Evolutionary conservation across 306 rosid genomes (phyloP).

Genomic region (Vicia faba): DNA sequence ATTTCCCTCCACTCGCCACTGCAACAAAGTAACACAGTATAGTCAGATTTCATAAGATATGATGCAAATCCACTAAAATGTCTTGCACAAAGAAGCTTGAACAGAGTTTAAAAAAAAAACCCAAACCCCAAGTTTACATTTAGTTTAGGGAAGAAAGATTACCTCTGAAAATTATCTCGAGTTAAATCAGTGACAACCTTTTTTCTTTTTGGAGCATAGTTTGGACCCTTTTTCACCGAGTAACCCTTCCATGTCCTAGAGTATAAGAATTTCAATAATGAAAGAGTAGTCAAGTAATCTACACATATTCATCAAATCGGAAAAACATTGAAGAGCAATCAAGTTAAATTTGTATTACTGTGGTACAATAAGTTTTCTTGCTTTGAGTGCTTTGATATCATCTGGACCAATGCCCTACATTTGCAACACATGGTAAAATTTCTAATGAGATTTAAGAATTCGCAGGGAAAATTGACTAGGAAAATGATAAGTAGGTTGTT

Average conservation of each 20-base stretch:
- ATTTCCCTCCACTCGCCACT: conserved; percentile 85
- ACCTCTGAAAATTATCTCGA: conserved; percentile 22
- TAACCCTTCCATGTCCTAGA: conserved; percentile 29
- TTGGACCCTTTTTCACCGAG: conserved; percentile 29
- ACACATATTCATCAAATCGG: not conserved
- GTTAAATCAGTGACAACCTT: conserved; percentile 33
- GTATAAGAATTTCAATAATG: not conserved
- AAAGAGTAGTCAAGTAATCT: not conserved
- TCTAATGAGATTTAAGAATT: conserved; percentile 3
- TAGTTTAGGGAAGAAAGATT: not conserved
- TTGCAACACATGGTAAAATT: not conserved
- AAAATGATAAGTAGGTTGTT: not conserved
- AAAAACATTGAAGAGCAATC: not conserved
- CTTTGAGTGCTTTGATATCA: conserved; percentile 30
- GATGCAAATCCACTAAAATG: conserved; percentile 23
- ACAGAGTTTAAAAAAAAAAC: not conserved
- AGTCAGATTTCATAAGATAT: conserved; percentile 34
- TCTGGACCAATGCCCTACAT: conserved; percentile 21
- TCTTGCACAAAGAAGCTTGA: conserved; percentile 1
- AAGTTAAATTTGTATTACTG: conserved; percentile 11
- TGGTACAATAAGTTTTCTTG: conserved; percentile 23
- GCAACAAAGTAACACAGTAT: conserved; percentile 28
- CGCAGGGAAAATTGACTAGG: not conserved
- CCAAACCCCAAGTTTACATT: not conserved
- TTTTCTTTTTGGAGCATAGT: conserved; percentile 31